Conservation (phyloP, 2,329 filamentous ascomycete genomes). For the Beauveria sp. region DNA sequence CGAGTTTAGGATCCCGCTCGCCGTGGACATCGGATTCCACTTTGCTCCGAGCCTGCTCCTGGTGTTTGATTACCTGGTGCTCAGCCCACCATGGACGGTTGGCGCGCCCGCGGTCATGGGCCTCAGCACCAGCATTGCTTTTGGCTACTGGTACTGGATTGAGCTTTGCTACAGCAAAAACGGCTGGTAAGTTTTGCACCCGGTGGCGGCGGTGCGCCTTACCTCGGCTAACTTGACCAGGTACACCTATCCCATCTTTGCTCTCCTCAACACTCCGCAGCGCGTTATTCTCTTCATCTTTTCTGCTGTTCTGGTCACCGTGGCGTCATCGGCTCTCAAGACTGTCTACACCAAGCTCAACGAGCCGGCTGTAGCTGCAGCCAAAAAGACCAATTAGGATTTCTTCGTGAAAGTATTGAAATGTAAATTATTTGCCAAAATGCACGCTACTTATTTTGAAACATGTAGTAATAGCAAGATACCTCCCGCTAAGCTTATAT, state of each 20-base stretch:
- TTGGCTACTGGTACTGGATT: slow-evolving; percentile 70
- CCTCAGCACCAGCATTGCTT: slow-evolving; percentile 51
- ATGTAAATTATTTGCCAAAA: neutral
- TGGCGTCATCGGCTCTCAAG: slow-evolving; percentile 61
- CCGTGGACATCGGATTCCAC: slow-evolving; percentile 58
- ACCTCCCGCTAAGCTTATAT: neutral
- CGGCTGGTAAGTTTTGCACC: slow-evolving; percentile 43
- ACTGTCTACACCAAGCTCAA: slow-evolving; percentile 63
- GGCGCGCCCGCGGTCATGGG: slow-evolving; percentile 50
- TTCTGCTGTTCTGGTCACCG: slow-evolving; percentile 64
- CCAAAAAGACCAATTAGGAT: slow-evolving; percentile 18
- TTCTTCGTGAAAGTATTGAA: neutral
- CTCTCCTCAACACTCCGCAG: slow-evolving; percentile 55
- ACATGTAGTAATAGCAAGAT: neutral
- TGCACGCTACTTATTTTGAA: neutral
- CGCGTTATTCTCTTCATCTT: slow-evolving; percentile 61
- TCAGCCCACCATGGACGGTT: slow-evolving; percentile 68
- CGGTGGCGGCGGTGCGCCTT: too few relatives aligned
- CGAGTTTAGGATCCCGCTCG: slow-evolving; percentile 46
- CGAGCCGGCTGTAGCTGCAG: slow-evolving; percentile 36
- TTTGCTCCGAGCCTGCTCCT: slow-evolving; percentile 58
- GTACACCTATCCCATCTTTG: slow-evolving; percentile 86
- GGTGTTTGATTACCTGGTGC: slow-evolving; percentile 55
- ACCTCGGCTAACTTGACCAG: slow-evolving; percentile 29
- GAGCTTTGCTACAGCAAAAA: slow-evolving; percentile 64